Conservation (phyloP, 2,329 filamentous ascomycete species). For the Ilyonectria robusta region DNA sequence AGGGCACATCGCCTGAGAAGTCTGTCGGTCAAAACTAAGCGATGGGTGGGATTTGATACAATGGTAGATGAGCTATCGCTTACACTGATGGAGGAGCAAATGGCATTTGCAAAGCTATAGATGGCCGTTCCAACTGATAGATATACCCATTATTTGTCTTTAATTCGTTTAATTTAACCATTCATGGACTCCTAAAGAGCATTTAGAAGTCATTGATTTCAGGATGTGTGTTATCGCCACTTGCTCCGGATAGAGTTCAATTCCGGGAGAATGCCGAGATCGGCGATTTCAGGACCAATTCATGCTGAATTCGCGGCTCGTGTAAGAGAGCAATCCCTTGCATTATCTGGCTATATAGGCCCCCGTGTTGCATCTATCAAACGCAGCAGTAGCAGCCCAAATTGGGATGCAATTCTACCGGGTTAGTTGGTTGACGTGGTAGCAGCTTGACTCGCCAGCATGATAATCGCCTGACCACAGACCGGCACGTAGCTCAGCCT, state of each 20-base stretch:
- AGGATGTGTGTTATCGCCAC: slow-evolving; percentile 7
- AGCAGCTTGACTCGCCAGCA: slow-evolving; percentile 25
- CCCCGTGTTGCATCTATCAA: not conserved
- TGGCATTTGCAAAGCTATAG: not conserved
- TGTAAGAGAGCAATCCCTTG: not conserved
- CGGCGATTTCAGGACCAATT: slow-evolving; percentile 14
- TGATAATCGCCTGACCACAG: slow-evolving; percentile 41
- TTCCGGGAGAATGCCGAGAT: slow-evolving; percentile 27
- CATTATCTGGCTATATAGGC: not conserved
- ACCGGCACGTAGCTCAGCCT: slow-evolving; percentile 9
- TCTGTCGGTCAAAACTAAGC: slow-evolving; percentile 12
- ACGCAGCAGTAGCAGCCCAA: not conserved
- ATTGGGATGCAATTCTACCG: slow-evolving; percentile 1
- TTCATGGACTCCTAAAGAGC: not conserved
- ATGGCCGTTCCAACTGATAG: slow-evolving; percentile 6
- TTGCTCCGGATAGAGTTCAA: slow-evolving; percentile 2
- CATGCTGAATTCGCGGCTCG: not conserved
- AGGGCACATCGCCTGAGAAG: slow-evolving; percentile 15
- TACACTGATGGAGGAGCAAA: not conserved
- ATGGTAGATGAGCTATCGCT: slow-evolving; percentile 3
- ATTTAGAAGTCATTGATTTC: not conserved
- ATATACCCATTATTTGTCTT: slow-evolving; percentile 24
- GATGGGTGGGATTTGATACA: slow-evolving; percentile 17
- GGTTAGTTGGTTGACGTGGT: slow-evolving; percentile 2
- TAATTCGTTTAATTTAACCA: not conserved